Conservation (phyloP, 352 stramenopile species). For the Phytophthora sp. region DNA sequence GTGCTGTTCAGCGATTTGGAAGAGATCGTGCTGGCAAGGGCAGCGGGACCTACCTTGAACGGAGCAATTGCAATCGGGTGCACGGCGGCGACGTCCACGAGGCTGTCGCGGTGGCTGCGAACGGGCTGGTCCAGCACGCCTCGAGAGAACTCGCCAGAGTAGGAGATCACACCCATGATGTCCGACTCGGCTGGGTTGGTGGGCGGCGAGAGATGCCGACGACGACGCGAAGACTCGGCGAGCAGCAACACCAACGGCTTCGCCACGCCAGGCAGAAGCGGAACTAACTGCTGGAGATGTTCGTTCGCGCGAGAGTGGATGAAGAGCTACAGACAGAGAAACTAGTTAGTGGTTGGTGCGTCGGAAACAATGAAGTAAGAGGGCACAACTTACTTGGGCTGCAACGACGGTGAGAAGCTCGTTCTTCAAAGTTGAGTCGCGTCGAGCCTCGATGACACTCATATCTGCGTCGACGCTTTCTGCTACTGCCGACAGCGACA, state of each 20-base stretch:
- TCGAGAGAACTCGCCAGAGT: conserved; percentile 53
- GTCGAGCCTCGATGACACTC: conserved; percentile 61
- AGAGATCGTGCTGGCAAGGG: no score
- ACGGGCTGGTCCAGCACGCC: conserved; percentile 57
- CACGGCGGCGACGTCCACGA: conserved; percentile 47
- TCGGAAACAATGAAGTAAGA: not conserved
- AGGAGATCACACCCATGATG: conserved; percentile 63
- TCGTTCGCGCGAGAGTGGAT: conserved; percentile 65
- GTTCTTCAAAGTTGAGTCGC: conserved; percentile 76
- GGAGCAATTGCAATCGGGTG: conserved; percentile 55
- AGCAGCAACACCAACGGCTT: conserved; percentile 64
- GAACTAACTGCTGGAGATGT: conserved; percentile 78
- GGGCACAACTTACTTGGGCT: conserved; percentile 47
- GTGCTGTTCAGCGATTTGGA: no score
- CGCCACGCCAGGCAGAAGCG: conserved; percentile 67
- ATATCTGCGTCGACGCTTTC: conserved; percentile 73
- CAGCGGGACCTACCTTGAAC: conserved; percentile 44
- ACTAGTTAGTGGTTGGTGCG: not conserved
- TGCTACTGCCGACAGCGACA: conserved; percentile 54
- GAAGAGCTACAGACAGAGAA: conserved; percentile 41
- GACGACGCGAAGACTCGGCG: conserved; percentile 55
- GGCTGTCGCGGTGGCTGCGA: conserved; percentile 44
- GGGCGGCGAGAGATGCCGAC: conserved; percentile 15
- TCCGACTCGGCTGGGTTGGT: conserved; percentile 53
- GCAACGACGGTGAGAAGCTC: conserved; percentile 79